Evolutionary conservation across 75 land plant genomes (phyloP).

Genomic region (Pinus taeda): DNA sequence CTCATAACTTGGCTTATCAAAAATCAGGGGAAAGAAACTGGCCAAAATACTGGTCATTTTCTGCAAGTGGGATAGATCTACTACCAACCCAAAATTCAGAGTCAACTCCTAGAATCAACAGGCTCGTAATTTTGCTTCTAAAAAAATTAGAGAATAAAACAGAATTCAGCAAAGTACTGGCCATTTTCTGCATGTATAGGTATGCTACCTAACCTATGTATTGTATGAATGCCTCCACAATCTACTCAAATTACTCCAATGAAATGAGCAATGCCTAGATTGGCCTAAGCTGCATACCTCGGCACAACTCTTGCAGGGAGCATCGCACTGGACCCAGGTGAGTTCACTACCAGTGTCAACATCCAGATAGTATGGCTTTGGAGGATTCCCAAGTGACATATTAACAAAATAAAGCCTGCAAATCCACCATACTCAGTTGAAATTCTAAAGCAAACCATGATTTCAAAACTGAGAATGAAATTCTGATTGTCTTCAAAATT

Average conservation of each 20-base stretch:
- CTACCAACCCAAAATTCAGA: too few species aligned
- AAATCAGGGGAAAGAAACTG: not conserved
- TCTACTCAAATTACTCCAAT: too few species aligned
- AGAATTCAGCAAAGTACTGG: not conserved
- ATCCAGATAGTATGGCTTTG: too few species aligned
- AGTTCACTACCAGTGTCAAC: conserved; percentile 65
- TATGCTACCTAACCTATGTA: not conserved
- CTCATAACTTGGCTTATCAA: too few species aligned
- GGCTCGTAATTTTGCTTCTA: too few species aligned
- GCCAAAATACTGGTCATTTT: conserved; percentile 39
- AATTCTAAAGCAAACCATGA: too few species aligned
- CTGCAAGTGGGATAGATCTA: not conserved
- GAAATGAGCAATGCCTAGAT: too few species aligned
- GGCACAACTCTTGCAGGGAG: conserved; percentile 68
- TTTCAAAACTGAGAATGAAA: too few species aligned
- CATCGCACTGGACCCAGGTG: conserved; percentile 95
- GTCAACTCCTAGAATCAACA: too few species aligned
- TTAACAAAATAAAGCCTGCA: conserved; percentile 48
- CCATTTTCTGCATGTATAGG: not conserved
- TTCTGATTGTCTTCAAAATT: not conserved
- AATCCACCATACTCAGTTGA: too few species aligned
- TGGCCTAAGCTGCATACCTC: too few species aligned
- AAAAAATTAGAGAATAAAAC: not conserved
- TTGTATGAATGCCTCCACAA: too few species aligned
- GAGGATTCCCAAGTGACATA: conserved; percentile 49